These are phyloP conservation scores for Lipomyces orientalis DNA, from an alignment of 805 yeast genomes.

Conservation along the genomic window DNA sequence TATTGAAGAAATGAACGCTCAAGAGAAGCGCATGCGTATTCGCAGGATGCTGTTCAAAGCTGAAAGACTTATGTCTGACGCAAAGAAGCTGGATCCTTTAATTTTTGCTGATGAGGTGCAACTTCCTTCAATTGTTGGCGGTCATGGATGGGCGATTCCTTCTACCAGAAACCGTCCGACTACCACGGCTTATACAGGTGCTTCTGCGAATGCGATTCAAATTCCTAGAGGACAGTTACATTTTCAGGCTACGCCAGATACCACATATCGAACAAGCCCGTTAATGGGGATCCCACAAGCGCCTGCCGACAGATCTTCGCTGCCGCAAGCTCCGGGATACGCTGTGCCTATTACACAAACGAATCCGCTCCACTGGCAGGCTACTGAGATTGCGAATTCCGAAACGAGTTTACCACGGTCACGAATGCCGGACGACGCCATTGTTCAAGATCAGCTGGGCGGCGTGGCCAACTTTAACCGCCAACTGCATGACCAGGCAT, in stretches of 20 bases:
- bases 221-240: neutral
- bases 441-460: neutral
- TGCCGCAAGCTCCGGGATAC: neutral
- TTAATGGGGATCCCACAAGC: neutral
- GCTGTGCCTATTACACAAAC: neutral
- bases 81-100: constrained; percentile 10
- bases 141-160: constrained; percentile 7
- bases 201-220: neutral
- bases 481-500: neutral
- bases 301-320: neutral
- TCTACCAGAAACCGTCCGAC: neutral
- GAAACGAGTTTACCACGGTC: neutral
- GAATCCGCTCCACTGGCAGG: neutral
- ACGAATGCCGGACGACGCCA: neutral
- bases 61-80: neutral
- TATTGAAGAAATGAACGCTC: neutral
- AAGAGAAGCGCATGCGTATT: neutral
- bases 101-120: constrained; percentile 20
- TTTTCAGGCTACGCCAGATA: neutral
- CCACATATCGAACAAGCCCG: neutral
- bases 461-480: neutral
- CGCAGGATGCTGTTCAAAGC: neutral
- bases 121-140: constrained; percentile 5
- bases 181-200: neutral
- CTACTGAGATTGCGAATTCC: neutral